Evolutionary conservation across 371 early-diverging fungal genomes (phyloP), one percentile per base, ranked within the genome.

Genomic region (Mucor mucedo): DNA sequence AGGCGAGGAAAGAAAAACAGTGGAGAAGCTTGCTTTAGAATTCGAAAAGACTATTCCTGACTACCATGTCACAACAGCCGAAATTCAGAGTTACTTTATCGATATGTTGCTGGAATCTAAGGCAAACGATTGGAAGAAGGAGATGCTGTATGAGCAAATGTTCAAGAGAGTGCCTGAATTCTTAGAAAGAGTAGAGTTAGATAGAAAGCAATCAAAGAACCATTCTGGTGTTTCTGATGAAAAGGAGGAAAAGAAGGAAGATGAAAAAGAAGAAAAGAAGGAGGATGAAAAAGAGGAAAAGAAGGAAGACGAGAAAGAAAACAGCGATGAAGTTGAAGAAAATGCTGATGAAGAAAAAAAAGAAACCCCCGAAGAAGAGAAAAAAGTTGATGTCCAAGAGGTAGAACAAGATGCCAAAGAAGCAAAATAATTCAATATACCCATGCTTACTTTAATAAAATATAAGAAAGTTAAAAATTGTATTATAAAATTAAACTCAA

Each of bases 41-140:
- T 70, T 78, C 21, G 64, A 50, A 29, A 44, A 65, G 8, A 21
- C 42, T 7, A 68, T 78, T 32, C 82, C 83, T 0, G 58, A 65
- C 32, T 61, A 77, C 38, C 14, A 73, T 0, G 68, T 84, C 10
- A 83, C 84, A 2, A 77, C 86, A 0, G 84, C 84, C 16, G 83
- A 84, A 59, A 49, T 84, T 7, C 83, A 84, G 32, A 70, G 61
- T 16, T 71, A 65, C 56, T 78, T 78, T 54, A 73, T 76, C 8
- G 55, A 66, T 27, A 2, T 70, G 4, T 41, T 72, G 29, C 52
- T 76, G 62, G 70, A 68, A 8, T 58, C 69, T 9, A 71, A 69
- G n/a, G 21, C 56, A 58, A 29, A 58, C 30, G 11, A 48, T 2
- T 62, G 62, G 62, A 49, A 35, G 7, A 48, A 55, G 40, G 59